Conservation (phyloP, 495 filamentous ascomycete genomes). For the Penicillium paradoxum region DNA sequence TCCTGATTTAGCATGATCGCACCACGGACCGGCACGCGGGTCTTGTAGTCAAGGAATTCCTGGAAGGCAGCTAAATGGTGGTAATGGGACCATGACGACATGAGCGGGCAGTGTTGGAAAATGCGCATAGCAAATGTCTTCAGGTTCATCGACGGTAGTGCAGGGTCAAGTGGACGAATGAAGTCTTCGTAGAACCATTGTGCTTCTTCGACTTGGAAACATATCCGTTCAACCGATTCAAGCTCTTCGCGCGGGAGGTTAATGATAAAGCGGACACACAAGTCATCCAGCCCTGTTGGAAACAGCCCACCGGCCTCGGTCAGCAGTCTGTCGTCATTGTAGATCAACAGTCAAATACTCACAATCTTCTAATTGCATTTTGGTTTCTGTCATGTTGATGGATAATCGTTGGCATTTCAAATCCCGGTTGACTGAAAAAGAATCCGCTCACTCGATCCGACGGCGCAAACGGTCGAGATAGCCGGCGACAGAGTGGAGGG, state of each 20-base stretch:
- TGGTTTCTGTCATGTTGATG: slow-evolving; percentile 67
- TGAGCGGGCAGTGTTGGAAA: slow-evolving; percentile 86
- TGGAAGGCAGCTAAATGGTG: slow-evolving; percentile 77
- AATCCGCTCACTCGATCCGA: slow-evolving; percentile 1
- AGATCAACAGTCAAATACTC: slow-evolving; percentile 32
- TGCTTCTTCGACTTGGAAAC: slow-evolving; percentile 97
- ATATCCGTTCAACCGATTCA: slow-evolving; percentile 83
- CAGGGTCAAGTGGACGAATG: slow-evolving; percentile 82
- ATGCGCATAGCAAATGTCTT: slow-evolving; percentile 79
- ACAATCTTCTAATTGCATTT: slow-evolving; percentile 88
- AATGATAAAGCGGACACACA: slow-evolving; percentile 93
- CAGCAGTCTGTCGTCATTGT: slow-evolving; percentile 5
- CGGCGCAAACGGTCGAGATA: slow-evolving; percentile 21
- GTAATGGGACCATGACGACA: slow-evolving; percentile 71
- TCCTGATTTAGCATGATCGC: slow-evolving; percentile 85
- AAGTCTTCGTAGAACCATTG: slow-evolving; percentile 99
- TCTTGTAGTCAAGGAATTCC: slow-evolving; percentile 90
- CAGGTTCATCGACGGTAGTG: slow-evolving; percentile 76
- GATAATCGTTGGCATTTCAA: slow-evolving; percentile 43
- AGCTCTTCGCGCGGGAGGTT: slow-evolving; percentile 91
- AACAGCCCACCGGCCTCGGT: slow-evolving; percentile 7
- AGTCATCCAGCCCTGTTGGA: slow-evolving; percentile 80
- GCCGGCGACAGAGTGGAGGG: slow-evolving; percentile 18
- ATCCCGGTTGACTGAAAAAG: not conserved
- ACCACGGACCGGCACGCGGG: slow-evolving; percentile 84